Base-by-base conservation (phyloP, 257 asterid species). In the Verbascum thapsus region DNA sequence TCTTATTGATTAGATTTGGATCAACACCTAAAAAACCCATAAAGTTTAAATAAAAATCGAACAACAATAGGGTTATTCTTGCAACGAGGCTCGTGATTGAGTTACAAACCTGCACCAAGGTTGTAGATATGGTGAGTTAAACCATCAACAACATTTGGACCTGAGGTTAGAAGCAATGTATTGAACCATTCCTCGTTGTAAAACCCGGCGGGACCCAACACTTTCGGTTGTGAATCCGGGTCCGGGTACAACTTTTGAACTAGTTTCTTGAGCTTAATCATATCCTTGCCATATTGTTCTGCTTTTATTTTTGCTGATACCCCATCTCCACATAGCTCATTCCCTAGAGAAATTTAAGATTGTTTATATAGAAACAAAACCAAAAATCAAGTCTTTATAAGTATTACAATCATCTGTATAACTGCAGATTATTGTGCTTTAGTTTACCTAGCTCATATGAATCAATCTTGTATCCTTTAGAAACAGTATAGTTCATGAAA, bases 181-280 rank as follows among this genome's bases (percentile, higher is more conserved):
- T 71, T 61, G 69, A 80, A 85, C 96, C 98, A 90, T 58, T 67
- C 10, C 58, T 79, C 63, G 22, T 90, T 88, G 49, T 78, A 90
- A 63, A 87, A 90, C 5, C 98, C 95, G 6, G 72, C 96, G 0
- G 96, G 98, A 8, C 91, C 98, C 70, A 90, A 74, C 47, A 90
- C 62, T 65, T 77, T 78, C 1, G 96, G 97, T 51, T 59, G 73
- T 7, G 76, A 47, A 5, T 54, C 16, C 3, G 76, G 70, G 26
- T 81, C 50, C 3, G 84, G 79, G 65, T 87, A 79, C 63, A 87
- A 13, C 19, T 71, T 64, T 42, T 64, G 68, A 6, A 85, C 83
- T 23, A 90, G 38, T 15, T 67, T 66, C 20, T 85, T 84, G 3
- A 85, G 83, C 59, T 66, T 66, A 53, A 72, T 47, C 5, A 74